Conservation (phyloP, 257 asterid species). For the Ballota nigra region DNA sequence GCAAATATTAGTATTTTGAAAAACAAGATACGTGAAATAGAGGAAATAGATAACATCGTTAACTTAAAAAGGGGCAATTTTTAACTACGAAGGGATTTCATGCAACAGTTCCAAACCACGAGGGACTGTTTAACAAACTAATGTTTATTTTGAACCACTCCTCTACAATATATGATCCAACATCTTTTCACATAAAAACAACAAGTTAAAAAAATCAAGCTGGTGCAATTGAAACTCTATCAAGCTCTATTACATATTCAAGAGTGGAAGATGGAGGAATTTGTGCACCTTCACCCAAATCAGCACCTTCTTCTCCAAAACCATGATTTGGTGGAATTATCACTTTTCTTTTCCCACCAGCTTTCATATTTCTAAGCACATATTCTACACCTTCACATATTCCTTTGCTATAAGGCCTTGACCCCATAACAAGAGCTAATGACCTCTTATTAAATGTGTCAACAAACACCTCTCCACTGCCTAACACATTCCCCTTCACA, state of each 20-base stretch:
- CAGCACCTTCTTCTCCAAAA: conserved; percentile 86
- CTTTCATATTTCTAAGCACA: conserved; percentile 60
- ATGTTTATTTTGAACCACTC: not conserved
- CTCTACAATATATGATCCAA: not conserved
- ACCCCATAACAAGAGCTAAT: conserved; percentile 76
- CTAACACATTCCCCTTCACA: conserved; percentile 63
- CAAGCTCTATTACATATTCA: conserved; percentile 68
- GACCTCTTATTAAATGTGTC: conserved; percentile 67
- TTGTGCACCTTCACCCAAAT: conserved; percentile 62
- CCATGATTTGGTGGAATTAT: conserved; percentile 64
- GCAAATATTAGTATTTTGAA: too few species aligned
- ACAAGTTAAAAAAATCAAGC: conserved; percentile 35
- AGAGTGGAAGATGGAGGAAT: conserved; percentile 81
- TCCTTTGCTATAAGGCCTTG: conserved; percentile 79
- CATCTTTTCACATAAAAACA: not conserved
- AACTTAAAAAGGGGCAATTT: too few species aligned
- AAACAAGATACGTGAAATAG: too few species aligned
- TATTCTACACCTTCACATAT: conserved; percentile 80
- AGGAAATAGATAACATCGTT: too few species aligned
- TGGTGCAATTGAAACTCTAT: conserved; percentile 83
- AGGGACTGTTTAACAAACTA: too few species aligned
- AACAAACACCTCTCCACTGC: conserved; percentile 55
- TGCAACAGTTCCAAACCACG: too few species aligned
- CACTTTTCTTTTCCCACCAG: conserved; percentile 78
- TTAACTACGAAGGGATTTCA: too few species aligned